phyloP scores from a whole-genome alignment of 2,329 filamentous ascomycete genomes.

The Penicillium sp. region DNA sequence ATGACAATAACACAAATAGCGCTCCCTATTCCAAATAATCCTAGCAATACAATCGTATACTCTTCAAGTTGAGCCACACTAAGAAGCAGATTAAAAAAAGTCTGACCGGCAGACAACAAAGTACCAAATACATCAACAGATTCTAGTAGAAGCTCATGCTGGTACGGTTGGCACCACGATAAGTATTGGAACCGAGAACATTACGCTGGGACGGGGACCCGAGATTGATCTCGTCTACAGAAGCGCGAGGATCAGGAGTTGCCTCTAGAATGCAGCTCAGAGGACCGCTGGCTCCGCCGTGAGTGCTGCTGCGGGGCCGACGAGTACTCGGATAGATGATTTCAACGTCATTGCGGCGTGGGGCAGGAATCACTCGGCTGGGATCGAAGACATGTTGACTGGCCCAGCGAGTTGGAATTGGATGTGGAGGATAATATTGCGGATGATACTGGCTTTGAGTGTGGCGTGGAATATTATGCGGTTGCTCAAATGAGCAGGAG shows the following conservation, averaged over 20 bases:
- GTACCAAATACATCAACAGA: neutral
- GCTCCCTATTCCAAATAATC: neutral
- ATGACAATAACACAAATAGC: conserved; percentile 1
- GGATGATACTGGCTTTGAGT: conserved; percentile 34
- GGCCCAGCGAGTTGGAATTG: conserved; percentile 21
- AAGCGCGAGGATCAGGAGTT: conserved; percentile 20
- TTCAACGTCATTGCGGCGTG: conserved; percentile 38
- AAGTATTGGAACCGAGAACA: conserved; percentile 29
- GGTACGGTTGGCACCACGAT: conserved; percentile 37
- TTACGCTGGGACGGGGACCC: conserved; percentile 15
- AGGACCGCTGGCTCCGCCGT: conserved; percentile 27
- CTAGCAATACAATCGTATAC: conserved; percentile 10
- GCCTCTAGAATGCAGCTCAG: conserved; percentile 40
- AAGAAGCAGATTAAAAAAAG: conserved; percentile 9
- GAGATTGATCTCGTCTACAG: conserved; percentile 29
- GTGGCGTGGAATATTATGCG: conserved; percentile 28
- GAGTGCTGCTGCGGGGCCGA: conserved; percentile 39
- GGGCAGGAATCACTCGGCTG: conserved; percentile 24
- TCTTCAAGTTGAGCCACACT: conserved; percentile 8
- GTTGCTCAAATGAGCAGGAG: conserved; percentile 33
- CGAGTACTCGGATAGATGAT: conserved; percentile 41
- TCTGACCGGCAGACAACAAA: conserved; percentile 29
- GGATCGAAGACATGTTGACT: conserved; percentile 27
- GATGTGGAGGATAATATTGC: conserved; percentile 18
- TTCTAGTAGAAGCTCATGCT: conserved; percentile 28